Evolutionary conservation across 2,329 filamentous ascomycete genomes (phyloP), one percentile per base, ranked within the genome.

Genomic region (Tolypocladium pustulatum): DNA sequence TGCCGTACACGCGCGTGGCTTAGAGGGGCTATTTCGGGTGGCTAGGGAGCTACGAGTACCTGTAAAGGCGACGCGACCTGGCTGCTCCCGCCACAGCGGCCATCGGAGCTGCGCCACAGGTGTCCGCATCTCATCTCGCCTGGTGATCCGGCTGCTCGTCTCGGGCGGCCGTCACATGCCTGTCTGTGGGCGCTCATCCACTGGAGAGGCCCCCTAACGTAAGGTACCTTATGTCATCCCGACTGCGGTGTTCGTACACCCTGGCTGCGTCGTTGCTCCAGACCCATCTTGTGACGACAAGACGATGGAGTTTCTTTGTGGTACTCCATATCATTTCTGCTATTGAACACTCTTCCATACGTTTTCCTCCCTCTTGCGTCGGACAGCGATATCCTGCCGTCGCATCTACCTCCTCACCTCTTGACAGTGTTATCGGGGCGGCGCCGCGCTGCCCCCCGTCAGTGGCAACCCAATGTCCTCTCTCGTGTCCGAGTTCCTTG

Each of bases 401-500:
- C 43, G 41, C 55, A 37, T 43, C 46, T 22, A 12, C n/a, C n/a
- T 49, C 43, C 20, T 52, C 17, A 15, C 25, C 36, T 30, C 54
- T 55, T 30, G 37, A 41, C 27, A 20, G 36, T 17, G 40, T 37
- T 40, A n/a, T 49, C 34, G 58, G 55, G 49, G 51, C 58, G 55
- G 54, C 54, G 56, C 30, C 38, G 37, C 27, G 58, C 46, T 37
- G 54, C 38, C 40, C 55, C 59, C 57, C 54, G 61, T 62, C 64
- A 53, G 58, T 62, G 57, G 61, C 61, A 57, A 60, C 61, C 64
- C 65, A 67, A 87, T 87, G 84, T 79, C 81, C 70, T 84, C 79
- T 65, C 75, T 86, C 66, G 83, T 87, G 57, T 81, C 83, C 67
- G 81, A 86, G 61, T 86, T 85, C 69, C 74, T 87, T 65, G 84